Evolutionary conservation across 2,329 filamentous ascomycete genomes (phyloP).

Genomic region (Thelonectria blattea): DNA sequence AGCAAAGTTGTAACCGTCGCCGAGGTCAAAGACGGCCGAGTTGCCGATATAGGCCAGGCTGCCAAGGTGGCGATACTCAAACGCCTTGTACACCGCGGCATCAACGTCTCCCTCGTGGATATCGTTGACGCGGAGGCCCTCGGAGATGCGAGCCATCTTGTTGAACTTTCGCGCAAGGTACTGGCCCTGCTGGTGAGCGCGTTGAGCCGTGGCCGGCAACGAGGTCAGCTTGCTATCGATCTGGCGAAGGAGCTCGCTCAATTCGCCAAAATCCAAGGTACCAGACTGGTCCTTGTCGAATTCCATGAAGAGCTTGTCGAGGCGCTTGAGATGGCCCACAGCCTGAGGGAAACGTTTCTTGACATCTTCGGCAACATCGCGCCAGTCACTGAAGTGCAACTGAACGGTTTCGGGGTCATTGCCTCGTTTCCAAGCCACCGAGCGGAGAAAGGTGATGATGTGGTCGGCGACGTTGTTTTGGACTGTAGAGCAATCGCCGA

Average conservation of each 20-base stretch:
- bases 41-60: conserved; percentile 96
- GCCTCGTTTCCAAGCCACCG: conserved; percentile 88
- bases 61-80: conserved; percentile 91
- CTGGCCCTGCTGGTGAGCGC: conserved; percentile 92
- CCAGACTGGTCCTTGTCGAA: conserved; percentile 95
- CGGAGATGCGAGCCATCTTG: conserved; percentile 79
- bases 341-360: conserved; percentile 92
- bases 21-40: conserved; percentile 91
- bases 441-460: conserved; percentile 87
- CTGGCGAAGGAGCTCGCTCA: conserved; percentile 84
- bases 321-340: conserved; percentile 80
- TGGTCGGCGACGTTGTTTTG: conserved; percentile 97
- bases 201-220: conserved; percentile 92
- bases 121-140: conserved; percentile 79
- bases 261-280: conserved; percentile 91
- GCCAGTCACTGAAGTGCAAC: conserved; percentile 88
- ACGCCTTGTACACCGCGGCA: conserved; percentile 89
- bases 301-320: conserved; percentile 88
- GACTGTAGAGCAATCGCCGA: conserved; percentile 94
- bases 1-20: conserved; percentile 74
- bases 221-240: conserved; percentile 96
- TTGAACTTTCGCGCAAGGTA: conserved; percentile 96
- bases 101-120: conserved; percentile 90
- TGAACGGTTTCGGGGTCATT: conserved; percentile 88
- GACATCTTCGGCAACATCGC: conserved; percentile 80